Evolutionary conservation across 2,329 filamentous ascomycete genomes (phyloP).

Genomic region (Apiospora marii): DNA sequence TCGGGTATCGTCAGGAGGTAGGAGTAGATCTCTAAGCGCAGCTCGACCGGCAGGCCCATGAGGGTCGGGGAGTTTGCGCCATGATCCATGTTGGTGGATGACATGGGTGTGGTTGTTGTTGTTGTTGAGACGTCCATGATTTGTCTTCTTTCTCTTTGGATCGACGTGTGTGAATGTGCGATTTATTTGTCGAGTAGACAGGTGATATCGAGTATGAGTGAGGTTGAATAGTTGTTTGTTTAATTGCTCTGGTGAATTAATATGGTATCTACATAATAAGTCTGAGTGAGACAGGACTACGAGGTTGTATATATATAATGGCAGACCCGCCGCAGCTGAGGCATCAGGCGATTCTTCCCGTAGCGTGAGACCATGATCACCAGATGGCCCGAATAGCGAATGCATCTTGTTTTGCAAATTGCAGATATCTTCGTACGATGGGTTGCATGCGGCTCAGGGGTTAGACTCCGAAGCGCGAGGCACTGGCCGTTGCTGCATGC

Average conservation of each 20-base stretch:
- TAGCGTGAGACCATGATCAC: constrained; percentile 3
- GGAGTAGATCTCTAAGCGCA: constrained; percentile 56
- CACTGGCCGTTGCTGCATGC: constrained; percentile 12
- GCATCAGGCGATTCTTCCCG: constrained; percentile 15
- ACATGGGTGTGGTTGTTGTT: background rate
- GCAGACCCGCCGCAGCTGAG: background rate
- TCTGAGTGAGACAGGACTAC: background rate
- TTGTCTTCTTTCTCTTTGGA: background rate
- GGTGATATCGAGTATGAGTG: background rate
- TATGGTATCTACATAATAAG: background rate
- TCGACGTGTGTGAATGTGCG: background rate
- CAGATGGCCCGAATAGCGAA: constrained; percentile 17
- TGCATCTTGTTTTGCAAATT: background rate
- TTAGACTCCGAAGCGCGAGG: constrained; percentile 15
- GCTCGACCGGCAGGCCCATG: constrained; percentile 53
- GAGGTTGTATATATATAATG: background rate
- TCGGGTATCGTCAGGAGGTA: constrained; percentile 49
- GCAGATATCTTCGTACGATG: constrained; percentile 11
- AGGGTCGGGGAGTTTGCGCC: constrained; percentile 35
- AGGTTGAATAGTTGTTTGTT: background rate
- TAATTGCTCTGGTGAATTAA: background rate
- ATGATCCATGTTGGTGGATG: background rate
- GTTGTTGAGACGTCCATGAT: background rate
- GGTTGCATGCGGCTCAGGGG: constrained; percentile 15
- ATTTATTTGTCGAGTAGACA: background rate